phyloP scores from a whole-genome alignment of 2,329 filamentous ascomycete genomes.

The Fusarium heterosporum region DNA sequence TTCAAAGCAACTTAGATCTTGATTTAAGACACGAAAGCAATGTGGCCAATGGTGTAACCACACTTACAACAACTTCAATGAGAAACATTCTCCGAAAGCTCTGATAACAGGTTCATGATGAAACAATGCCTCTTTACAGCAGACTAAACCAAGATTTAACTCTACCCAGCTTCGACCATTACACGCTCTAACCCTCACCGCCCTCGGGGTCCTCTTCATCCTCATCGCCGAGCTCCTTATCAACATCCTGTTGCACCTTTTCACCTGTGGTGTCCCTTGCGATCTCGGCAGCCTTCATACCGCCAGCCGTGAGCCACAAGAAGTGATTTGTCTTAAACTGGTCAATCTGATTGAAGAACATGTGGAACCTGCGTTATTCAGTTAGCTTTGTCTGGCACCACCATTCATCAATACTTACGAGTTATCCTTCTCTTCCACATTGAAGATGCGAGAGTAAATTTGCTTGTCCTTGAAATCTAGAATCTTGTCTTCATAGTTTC shows the following conservation, averaged over 20 bases:
- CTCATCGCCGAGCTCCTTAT: constrained; percentile 64
- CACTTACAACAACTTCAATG: neutral
- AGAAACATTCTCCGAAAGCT: constrained; percentile 6
- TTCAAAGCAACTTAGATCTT: constrained; percentile 9
- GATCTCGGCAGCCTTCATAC: constrained; percentile 69
- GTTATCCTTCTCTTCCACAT: constrained; percentile 87
- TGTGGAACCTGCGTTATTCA: constrained; percentile 69
- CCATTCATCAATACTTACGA: constrained; percentile 69
- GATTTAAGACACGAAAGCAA: neutral
- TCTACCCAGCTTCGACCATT: constrained; percentile 22
- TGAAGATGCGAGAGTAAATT: constrained; percentile 93
- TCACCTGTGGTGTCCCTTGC: constrained; percentile 47
- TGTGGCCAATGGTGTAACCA: constrained; percentile 11
- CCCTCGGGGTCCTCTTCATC: constrained; percentile 63
- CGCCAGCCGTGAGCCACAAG: constrained; percentile 78
- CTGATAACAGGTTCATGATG: constrained; percentile 1
- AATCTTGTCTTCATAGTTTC: constrained; percentile 80
- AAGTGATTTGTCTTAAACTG: constrained; percentile 78
- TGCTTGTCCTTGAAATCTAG: constrained; percentile 89
- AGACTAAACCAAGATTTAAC: neutral
- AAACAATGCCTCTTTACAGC: constrained; percentile 17
- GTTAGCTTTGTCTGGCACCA: constrained; percentile 25
- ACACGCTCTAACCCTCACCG: constrained; percentile 54
- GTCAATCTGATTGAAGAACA: constrained; percentile 84
- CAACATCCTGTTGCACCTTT: constrained; percentile 57